These are phyloP conservation scores for Corylus avellana DNA, from an alignment of 306 rosid species.

Conservation along the genomic window DNA sequence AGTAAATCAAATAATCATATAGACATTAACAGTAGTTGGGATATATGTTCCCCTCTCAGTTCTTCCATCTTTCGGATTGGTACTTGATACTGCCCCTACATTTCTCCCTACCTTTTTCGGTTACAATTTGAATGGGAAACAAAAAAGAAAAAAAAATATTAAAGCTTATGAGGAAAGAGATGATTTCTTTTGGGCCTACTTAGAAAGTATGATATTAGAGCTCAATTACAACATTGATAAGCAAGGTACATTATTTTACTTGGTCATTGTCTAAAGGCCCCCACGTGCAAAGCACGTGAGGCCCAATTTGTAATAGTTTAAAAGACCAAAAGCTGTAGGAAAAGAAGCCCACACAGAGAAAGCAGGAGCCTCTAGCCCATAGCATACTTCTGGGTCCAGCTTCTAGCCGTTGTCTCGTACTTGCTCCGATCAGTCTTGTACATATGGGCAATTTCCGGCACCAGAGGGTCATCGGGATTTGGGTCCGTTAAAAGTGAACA, in stretches of 20 bases:
- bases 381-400: conserved; percentile 85
- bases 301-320: background rate
- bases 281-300: background rate
- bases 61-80: background rate
- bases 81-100: background rate
- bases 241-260: background rate
- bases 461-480: conserved; percentile 73
- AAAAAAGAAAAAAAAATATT: no score
- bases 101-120: background rate
- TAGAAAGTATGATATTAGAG: background rate
- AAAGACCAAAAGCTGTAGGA: conserved; percentile 21
- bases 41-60: background rate
- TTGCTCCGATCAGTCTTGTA: conserved; percentile 72
- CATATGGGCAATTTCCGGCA: conserved; percentile 82
- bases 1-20: background rate
- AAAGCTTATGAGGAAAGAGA: background rate
- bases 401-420: conserved; percentile 76
- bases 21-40: background rate
- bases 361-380: conserved; percentile 53
- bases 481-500: conserved; percentile 76
- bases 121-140: background rate
- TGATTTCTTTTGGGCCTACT: background rate
- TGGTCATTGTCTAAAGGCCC: background rate
- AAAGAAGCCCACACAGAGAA: conserved; percentile 31
- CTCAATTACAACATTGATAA: background rate